A percentile compares a stretch with the other conserved stretches of the same genome.
These are phyloP conservation scores for Pichia pseudocactophila DNA, from an alignment of 805 yeast genomes.

Conservation along the genomic window DNA sequence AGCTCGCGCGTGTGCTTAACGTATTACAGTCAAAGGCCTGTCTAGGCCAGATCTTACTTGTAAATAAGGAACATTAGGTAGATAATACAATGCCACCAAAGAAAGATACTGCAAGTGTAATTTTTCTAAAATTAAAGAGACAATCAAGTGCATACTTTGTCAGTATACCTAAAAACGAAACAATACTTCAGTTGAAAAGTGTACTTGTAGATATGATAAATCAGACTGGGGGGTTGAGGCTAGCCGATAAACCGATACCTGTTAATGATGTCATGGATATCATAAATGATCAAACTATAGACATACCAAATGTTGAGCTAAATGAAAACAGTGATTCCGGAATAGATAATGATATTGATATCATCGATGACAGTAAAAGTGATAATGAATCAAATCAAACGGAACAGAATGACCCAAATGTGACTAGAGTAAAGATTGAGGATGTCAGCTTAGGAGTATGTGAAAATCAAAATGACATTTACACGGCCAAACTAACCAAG, in stretches of 20 bases:
- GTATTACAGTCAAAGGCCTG: no score
- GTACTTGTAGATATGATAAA: constrained; percentile 33
- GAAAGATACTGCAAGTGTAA: constrained; percentile 13
- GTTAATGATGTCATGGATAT: constrained; percentile 20
- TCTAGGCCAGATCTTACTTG: no score
- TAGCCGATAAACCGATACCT: constrained; percentile 21
- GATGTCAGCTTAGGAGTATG: constrained; percentile 35
- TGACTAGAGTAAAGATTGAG: constrained; percentile 15
- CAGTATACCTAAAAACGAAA: constrained; percentile 17
- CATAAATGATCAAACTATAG: constrained; percentile 33
- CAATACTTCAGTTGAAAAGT: constrained; percentile 21
- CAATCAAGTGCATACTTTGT: constrained; percentile 29
- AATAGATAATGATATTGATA: constrained; percentile 11
- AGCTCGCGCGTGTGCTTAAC: no score
- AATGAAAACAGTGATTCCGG: constrained; percentile 7
- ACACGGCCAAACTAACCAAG: constrained; percentile 11
- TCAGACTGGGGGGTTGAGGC: constrained; percentile 40
- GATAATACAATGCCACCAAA: constrained; percentile 21
- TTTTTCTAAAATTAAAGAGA: constrained; percentile 27
- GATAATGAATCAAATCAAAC: constrained; percentile 9
- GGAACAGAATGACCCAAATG: constrained; percentile 9
- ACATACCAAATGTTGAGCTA: constrained; percentile 24
- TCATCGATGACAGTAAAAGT: constrained; percentile 7
- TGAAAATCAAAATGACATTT: constrained; percentile 24
- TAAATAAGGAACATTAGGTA: no score